Evolutionary conservation across 2,329 filamentous ascomycete species (phyloP), one percentile per base, ranked within the genome.

Genomic region (Aureobasidium subglaciale): DNA sequence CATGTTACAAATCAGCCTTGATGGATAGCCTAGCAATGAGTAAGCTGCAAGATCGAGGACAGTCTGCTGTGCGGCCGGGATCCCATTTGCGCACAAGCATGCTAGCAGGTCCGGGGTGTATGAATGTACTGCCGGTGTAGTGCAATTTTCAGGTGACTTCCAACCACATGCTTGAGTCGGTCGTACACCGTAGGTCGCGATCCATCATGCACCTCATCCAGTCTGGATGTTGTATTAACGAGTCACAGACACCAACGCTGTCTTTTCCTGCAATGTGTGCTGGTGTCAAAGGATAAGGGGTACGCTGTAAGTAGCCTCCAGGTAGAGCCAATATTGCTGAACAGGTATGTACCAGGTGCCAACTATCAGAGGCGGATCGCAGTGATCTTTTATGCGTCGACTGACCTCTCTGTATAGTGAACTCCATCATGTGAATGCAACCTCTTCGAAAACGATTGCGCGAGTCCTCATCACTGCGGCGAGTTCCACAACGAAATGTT

Each of bases 401-500:
- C 9, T 37, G 4, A 11, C 24, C n/a, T 38, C 15, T 22, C 46
- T 38, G n/a, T 11, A 11, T n/a, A 16, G 18, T 40, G 16, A 5
- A 22, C 20, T 11, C 3, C n/a, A 20, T 50, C 55, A 62, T 35
- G 38, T 65, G 65, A 72, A 72, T 58, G 61, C 67, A 45, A 78
- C 70, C 60, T 78, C 76, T 40, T 70, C 69, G 42, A 78, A 72
- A 40, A 78, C 66, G 52, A 73, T 74, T 5, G 75, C 75, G 30
- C 76, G 64, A 2, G 76, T 69, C 60, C 77, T 75, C 64, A 78
- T 61, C 53, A 78, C 65, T 5, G 75, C 75, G 10, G 74, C 70
- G 11, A 78, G 57, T 63, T 78, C 76, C 46, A 78, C 62, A 18
- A 76, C 68, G 59, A 78, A 78, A 58, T 78, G 73, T 61, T 78